These are phyloP conservation scores for Quercus dentata DNA, from an alignment of 306 rosid genomes.

Conservation along the genomic window DNA sequence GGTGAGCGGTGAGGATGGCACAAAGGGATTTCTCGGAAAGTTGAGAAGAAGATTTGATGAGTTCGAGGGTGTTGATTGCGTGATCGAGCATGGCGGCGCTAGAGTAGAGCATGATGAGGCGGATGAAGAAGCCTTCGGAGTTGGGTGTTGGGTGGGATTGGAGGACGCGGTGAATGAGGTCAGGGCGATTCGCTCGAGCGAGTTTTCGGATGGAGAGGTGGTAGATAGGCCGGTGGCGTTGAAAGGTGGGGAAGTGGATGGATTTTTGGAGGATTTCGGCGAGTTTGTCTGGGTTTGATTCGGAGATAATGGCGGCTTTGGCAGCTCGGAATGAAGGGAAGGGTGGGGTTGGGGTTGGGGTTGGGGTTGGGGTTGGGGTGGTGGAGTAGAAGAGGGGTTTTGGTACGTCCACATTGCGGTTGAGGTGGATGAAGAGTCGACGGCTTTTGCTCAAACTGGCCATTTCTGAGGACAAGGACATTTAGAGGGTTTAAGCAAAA, in stretches of 20 bases:
- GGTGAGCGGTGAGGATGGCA: slow-evolving; percentile 15
- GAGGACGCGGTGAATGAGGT: slow-evolving; percentile 12
- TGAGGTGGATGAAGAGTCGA: too few species aligned
- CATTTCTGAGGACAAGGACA: too few species aligned
- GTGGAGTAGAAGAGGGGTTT: slow-evolving; percentile 3
- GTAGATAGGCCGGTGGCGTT: slow-evolving; percentile 23
- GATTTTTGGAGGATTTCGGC: slow-evolving; percentile 11
- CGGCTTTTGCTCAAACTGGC: too few species aligned
- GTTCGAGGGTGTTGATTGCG: slow-evolving; percentile 7
- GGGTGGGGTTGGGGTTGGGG: neutral
- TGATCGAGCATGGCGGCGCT: slow-evolving; percentile 14
- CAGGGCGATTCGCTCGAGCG: slow-evolving; percentile 16
- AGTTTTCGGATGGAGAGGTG: slow-evolving; percentile 20
- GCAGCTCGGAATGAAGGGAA: slow-evolving; percentile 14
- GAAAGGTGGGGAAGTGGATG: slow-evolving; percentile 7
- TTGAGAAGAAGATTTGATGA: slow-evolving; percentile 6
- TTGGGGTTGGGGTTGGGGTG: slow-evolving; percentile 1
- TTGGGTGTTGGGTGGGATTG: slow-evolving; percentile 7
- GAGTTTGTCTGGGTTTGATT: slow-evolving; percentile 20
- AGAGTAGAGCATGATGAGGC: slow-evolving; percentile 24
- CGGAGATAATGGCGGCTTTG: slow-evolving; percentile 17
- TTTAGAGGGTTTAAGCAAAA: too few species aligned
- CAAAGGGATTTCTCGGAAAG: slow-evolving; percentile 21
- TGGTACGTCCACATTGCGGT: neutral
- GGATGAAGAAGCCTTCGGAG: slow-evolving; percentile 22